Base-by-base conservation (phyloP, 2,329 filamentous ascomycete species). In the Lomentospora prolificans region DNA sequence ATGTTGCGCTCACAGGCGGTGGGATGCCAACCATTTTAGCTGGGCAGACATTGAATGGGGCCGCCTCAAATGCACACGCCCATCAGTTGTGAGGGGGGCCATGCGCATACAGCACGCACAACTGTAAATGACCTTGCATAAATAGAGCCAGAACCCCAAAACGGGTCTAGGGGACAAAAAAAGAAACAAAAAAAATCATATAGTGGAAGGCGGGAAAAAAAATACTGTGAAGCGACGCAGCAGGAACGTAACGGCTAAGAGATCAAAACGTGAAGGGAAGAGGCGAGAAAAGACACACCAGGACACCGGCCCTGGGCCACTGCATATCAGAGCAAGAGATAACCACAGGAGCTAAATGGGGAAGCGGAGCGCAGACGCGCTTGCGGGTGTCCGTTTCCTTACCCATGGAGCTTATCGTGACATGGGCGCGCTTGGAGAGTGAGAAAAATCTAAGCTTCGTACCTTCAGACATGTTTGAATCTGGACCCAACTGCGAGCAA, bases 401-500 rank as follows among this genome's bases (percentile, higher is more conserved):
- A 9, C 41, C n/a, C n/a, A 19, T 9, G 19, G 19, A 24, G 19
- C 41, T 24, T 46, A 8, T 46, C n/a, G 41, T 46, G 41, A 22
- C n/a, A 39, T 46, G 19, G 19, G n/a, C 4, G 41, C 12, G 30
- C 7, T 7, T 7, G 12, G 30, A 33, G 30, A 33, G 12, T 7
- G 30, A 12, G 14, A 24, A 51, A 22, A 27, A 30, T 14, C 19
- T 51, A 30, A 31, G 17, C 14, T n/a, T 39, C 53, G 27, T 55
- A 55, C 53, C 53, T 55, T 51, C 14, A 39, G 19, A 27, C 12
- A 39, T 27, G 53, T 33, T 30, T 46, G 53, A 24, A 55, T 36
- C 22, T 52, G 31, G 24, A 46, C 50, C 55, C 55, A 56, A 19
- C 27, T 51, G 6, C 50, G 55, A 46, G 55, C 48, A 25, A 56